phyloP scores from a whole-genome alignment of 495 filamentous ascomycete species.

The Tetracladium setigerum region DNA sequence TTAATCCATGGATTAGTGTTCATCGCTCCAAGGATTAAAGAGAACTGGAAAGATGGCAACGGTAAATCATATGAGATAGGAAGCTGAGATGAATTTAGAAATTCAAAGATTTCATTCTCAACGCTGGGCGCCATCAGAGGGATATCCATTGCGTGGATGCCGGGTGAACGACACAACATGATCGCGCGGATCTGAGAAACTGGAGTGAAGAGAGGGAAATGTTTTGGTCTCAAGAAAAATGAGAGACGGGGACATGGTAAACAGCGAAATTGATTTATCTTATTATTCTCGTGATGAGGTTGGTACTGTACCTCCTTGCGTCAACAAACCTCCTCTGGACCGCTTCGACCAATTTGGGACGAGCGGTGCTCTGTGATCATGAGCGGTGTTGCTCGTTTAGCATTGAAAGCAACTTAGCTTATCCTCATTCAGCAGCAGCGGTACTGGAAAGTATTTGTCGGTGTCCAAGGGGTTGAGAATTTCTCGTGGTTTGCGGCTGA shows the following conservation, averaged over 20 bases:
- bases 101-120: neutral
- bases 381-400: neutral
- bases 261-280: conserved; percentile 1
- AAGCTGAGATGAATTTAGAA: neutral
- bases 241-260: neutral
- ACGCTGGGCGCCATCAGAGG: neutral
- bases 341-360: conserved; percentile 1
- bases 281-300: neutral
- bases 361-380: conserved; percentile 1
- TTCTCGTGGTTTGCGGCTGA: neutral
- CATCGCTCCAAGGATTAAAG: neutral
- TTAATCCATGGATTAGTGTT: neutral
- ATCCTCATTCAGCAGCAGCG: neutral
- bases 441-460: conserved; percentile 1
- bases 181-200: neutral
- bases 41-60: neutral
- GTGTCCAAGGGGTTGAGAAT: neutral
- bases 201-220: neutral
- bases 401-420: neutral
- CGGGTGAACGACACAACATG: neutral
- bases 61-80: neutral
- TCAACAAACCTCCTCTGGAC: neutral
- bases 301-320: neutral
- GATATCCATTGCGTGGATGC: conserved; percentile 1
- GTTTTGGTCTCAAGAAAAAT: neutral